Evolutionary conservation across 306 rosid species (phyloP), one percentile per base, ranked within the genome.

Genomic region (Corylus americana): DNA sequence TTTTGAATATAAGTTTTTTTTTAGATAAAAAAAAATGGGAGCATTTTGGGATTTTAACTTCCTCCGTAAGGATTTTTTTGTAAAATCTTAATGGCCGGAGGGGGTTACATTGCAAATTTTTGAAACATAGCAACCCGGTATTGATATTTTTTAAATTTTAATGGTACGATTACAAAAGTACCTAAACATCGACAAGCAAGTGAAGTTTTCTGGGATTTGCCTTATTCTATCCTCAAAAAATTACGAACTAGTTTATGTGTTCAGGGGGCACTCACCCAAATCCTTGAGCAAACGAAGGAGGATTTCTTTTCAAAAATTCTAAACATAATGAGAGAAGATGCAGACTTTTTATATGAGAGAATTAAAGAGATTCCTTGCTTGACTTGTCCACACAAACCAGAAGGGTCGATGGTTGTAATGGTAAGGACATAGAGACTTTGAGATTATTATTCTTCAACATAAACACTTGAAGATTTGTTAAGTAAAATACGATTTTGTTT

Each of bases 361-460:
- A 61, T 88, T 13, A 74, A 88, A 77, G 90, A 76, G 77, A 92
- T 90, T 22, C 83, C 94, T 74, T 85, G 90, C 83, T 84, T 92
- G 70, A 85, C 83, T 67, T 92, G 91, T 64, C 92, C 89, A 31
- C 83, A 86, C 68, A 90, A 87, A 80, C 97, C 94, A n/a, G 90
- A 92, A 77, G 92, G 91, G 50, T 83, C 94, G 75, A 83, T 92
- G 94, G 16, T 71, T 71, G 89, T 74, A 4, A 80, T 92, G 97
- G 97, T 89, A 77, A 48, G 87, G 54, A 55, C 13, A 55, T 39
- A 73, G 29, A 18, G 7, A 73, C 42, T 42, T 31, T 29, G 1
- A 27, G 53, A 4, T 54, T 76, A 58, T 58, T 37, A 31, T 31
- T 1, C 2, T 31, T 17, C 77, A 48, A 59, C 44, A 61, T 47